Evolutionary conservation across 140 eudicot genomes (phyloP).

Genomic region (Stevia rebaudiana): DNA sequence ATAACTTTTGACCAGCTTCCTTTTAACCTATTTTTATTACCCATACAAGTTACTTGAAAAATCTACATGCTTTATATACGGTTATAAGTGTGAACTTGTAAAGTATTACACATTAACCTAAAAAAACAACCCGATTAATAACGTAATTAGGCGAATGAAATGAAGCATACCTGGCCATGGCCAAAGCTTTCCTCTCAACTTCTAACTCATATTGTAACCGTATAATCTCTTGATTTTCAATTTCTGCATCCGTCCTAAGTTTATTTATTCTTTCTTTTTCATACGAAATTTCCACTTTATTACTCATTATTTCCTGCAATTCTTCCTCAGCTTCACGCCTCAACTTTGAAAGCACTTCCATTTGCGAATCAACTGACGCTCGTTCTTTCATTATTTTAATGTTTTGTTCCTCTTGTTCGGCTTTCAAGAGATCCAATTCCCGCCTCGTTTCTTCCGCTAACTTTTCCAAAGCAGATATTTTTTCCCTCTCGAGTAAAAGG

Average conservation of each 20-base stretch:
- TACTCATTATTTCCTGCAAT: conserved; percentile 62
- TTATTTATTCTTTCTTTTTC: conserved; percentile 81
- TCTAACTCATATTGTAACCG: conserved; percentile 87
- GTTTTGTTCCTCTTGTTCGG: conserved; percentile 68
- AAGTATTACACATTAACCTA: no score
- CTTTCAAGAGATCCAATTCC: conserved; percentile 61
- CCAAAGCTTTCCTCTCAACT: conserved; percentile 89
- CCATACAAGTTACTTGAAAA: no score
- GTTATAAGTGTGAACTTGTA: no score
- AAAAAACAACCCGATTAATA: no score
- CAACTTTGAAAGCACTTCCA: conserved; percentile 80
- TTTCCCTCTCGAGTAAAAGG: conserved; percentile 67
- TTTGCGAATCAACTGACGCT: conserved; percentile 82
- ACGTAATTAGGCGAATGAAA: no score
- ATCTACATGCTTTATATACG: no score
- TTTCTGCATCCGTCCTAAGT: conserved; percentile 72
- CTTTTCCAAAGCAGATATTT: conserved; percentile 55
- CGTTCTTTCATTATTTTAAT: conserved; percentile 72
- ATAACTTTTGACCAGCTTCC: not conserved
- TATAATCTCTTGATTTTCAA: conserved; percentile 68
- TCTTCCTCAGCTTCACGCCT: conserved; percentile 83
- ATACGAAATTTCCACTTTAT: conserved; percentile 71
- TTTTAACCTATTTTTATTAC: not conserved
- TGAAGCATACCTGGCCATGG: conserved; percentile 81
- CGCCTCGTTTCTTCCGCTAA: conserved; percentile 70